A percentile compares a stretch with the other conserved stretches of the same genome.
These are phyloP conservation scores for Trypanosoma platydactyli DNA, from an alignment of 208 protist species.

Conservation along the genomic window DNA sequence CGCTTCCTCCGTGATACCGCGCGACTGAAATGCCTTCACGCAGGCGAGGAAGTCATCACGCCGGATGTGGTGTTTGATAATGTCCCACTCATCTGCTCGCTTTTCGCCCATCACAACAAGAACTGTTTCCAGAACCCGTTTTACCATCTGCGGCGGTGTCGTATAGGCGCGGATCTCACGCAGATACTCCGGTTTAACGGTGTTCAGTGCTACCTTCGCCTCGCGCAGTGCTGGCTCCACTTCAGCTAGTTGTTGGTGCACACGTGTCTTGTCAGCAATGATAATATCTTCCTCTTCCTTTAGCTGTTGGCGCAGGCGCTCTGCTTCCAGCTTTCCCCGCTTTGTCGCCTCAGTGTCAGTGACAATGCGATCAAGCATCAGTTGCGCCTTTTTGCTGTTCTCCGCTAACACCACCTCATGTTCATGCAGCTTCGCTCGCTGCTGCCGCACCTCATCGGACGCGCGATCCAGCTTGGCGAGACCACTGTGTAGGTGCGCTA, in stretches of 20 bases:
- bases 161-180: constrained; percentile 97
- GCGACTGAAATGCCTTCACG: constrained; percentile 96
- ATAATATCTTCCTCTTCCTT: constrained; percentile 86
- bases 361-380: constrained; percentile 88
- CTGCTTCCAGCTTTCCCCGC: constrained; percentile 72
- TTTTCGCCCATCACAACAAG: constrained; percentile 83
- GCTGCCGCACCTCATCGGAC: constrained; percentile 84
- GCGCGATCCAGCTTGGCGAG: constrained; percentile 94
- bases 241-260: constrained; percentile 80
- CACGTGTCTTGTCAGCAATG: constrained; percentile 51
- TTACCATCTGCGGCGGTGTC: constrained; percentile 95
- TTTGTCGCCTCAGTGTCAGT: constrained; percentile 84
- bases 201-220: constrained; percentile 95
- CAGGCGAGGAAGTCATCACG: constrained; percentile 93
- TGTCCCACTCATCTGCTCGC: constrained; percentile 90
- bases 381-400: constrained; percentile 69
- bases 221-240: constrained; percentile 94
- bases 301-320: constrained; percentile 76
- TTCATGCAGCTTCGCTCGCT: constrained; percentile 80
- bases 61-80: constrained; percentile 91
- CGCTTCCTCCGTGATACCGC: constrained; percentile 68
- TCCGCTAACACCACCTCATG: constrained; percentile 81
- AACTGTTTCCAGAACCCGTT: constrained; percentile 94
- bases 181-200: constrained; percentile 96
- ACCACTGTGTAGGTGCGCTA: constrained; percentile 95